Conservation (phyloP, 768 basidiomycete genomes). For the Rhizopogon rudus region DNA sequence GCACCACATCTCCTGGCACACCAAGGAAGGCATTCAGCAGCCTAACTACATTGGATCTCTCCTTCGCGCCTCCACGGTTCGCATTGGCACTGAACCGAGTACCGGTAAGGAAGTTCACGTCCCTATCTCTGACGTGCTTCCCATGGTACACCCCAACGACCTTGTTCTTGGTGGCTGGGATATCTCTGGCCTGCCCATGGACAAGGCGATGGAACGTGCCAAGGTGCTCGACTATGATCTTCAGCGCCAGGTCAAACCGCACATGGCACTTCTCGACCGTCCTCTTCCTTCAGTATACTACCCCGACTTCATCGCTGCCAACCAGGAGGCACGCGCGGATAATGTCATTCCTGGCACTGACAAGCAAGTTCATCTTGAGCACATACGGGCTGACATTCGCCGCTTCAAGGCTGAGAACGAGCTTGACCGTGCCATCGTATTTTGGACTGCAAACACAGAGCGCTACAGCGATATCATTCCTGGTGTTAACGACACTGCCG, state of each 20-base stretch:
- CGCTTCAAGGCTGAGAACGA: slow-evolving; percentile 80
- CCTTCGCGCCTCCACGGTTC: slow-evolving; percentile 92
- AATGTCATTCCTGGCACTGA: slow-evolving; percentile 82
- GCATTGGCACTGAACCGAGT: slow-evolving; percentile 75
- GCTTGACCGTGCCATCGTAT: slow-evolving; percentile 86
- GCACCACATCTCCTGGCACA: slow-evolving; percentile 92
- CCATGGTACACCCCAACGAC: slow-evolving; percentile 98
- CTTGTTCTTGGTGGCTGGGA: slow-evolving; percentile 98
- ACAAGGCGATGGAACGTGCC: slow-evolving; percentile 91
- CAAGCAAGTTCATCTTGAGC: slow-evolving; percentile 90
- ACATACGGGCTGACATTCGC: slow-evolving; percentile 90
- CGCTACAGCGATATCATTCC: slow-evolving; percentile 93
- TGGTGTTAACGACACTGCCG: slow-evolving; percentile 93
- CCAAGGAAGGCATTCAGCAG: slow-evolving; percentile 85
- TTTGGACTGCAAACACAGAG: slow-evolving; percentile 99
- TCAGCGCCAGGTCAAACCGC: slow-evolving; percentile 88
- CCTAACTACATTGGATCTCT: slow-evolving; percentile 98
- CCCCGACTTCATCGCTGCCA: slow-evolving; percentile 96
- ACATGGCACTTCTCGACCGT: slow-evolving; percentile 73
- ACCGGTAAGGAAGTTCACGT: slow-evolving; percentile 89
- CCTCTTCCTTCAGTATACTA: slow-evolving; percentile 96
- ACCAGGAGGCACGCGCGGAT: slow-evolving; percentile 94
- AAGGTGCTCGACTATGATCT: slow-evolving; percentile 95
- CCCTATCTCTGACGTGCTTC: slow-evolving; percentile 88
- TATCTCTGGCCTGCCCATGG: slow-evolving; percentile 80